phyloP scores from a whole-genome alignment of 2,329 filamentous ascomycete species.

The Amesomyces nigricolor region DNA sequence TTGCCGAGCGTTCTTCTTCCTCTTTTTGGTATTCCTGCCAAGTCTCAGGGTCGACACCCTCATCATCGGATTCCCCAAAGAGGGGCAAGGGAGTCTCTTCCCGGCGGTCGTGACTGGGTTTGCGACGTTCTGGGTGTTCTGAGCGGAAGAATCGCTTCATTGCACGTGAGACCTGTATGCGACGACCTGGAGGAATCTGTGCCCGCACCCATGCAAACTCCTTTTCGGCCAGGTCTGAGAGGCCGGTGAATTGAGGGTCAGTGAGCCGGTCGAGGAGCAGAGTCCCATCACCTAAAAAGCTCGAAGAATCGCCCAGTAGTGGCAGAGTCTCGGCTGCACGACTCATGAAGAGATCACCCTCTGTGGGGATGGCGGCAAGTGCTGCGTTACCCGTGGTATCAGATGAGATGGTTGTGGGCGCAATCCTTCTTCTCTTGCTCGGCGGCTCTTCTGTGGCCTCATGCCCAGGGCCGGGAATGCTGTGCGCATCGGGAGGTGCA shows the following conservation, averaged over 20 bases:
- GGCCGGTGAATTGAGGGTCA: not conserved
- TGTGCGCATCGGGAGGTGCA: not conserved
- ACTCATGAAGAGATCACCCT: conserved; percentile 13
- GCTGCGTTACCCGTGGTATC: conserved; percentile 1
- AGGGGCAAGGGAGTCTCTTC: conserved; percentile 12
- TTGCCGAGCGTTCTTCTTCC: conserved; percentile 32
- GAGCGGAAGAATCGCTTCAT: conserved; percentile 38
- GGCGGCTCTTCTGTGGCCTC: conserved; percentile 15
- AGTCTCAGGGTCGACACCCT: conserved; percentile 31
- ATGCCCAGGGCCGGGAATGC: not conserved
- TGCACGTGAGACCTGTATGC: conserved; percentile 37
- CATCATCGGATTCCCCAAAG: conserved; percentile 22
- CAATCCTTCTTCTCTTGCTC: conserved; percentile 30
- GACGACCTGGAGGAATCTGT: conserved; percentile 38
- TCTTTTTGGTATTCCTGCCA: conserved; percentile 56
- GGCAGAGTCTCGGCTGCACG: conserved; percentile 3
- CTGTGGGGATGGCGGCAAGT: conserved; percentile 12
- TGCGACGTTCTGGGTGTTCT: conserved; percentile 1
- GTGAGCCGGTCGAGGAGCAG: conserved; percentile 13
- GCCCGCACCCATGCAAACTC: conserved; percentile 29
- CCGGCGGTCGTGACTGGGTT: not conserved
- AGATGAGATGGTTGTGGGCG: conserved; percentile 23
- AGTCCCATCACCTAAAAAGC: conserved; percentile 15
- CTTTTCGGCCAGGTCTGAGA: conserved; percentile 1
- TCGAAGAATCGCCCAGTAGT: not conserved